Base-by-base conservation (phyloP, 176 grass and related monocot species). In the Raddia guianensis region DNA sequence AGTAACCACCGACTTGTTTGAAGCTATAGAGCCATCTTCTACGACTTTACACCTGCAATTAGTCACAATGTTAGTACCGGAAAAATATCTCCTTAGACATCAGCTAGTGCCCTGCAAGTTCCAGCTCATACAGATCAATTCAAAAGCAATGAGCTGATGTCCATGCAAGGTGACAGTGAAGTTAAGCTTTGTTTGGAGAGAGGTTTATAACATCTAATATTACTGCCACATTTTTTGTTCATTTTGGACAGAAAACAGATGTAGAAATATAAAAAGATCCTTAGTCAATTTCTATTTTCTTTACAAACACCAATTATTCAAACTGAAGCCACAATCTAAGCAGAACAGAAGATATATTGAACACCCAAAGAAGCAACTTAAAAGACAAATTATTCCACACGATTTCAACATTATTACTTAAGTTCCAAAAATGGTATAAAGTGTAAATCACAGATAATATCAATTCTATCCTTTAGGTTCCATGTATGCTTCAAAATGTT, bases 41-140 rank as follows among this genome's bases (percentile, higher is more conserved):
- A 63, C 50, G 9, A 92, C 79, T 92, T 92, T 59, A 7, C 44
- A 56, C 74, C 90, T 92, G 70, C 54, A 86, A 67, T 79, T 79
- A 71, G 49, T 46, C 6, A 2, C 43, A 83, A 70, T 76, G 34
- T 86, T 73, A 89, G 65, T 62, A 75, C 6, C 5, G 12, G 6
- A 49, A 12, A 50, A n/a, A 10, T 0, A 59, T 42, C 15, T 76
- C 21, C 73, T 54, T 63, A 33, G 33, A 12, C 10, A 44, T 69
- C 13, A 32, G 42, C 80, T 77, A 18, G 34, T 54, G 1, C 46
- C n/a, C 18, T 44, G 33, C 52, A 50, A 52, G 56, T 58, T 44
- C 63, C 16, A 68, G 40, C 42, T 78, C 15, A 70, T 68, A 51
- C 54, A 44, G 2, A 43, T 77, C 58, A 78, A 62, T 27, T 43